These are phyloP conservation scores for Rhodotorula sp. DNA, from an alignment of 1,284 basidiomycete genomes.

Conservation along the genomic window DNA sequence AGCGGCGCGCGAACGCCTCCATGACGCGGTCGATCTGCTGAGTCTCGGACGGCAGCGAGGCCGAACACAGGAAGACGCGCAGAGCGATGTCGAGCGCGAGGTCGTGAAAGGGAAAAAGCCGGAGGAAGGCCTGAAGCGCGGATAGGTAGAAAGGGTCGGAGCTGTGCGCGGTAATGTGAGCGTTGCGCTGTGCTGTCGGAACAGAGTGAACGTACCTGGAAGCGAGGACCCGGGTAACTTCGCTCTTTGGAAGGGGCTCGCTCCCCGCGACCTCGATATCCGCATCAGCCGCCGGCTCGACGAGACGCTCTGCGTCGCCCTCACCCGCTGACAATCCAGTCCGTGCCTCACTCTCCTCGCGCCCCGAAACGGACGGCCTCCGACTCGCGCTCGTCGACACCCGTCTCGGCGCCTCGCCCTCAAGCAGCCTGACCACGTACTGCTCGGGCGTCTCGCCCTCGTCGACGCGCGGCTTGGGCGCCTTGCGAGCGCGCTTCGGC, in stretches of 20 bases:
- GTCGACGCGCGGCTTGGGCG: slow-evolving; percentile 11
- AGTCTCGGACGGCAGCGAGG: slow-evolving; percentile 88
- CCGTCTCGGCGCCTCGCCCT: slow-evolving; percentile 42
- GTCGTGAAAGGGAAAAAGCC: slow-evolving; percentile 73
- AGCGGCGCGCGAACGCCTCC: slow-evolving; percentile 87
- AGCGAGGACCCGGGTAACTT: slow-evolving; percentile 74
- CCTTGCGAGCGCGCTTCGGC: slow-evolving; percentile 13
- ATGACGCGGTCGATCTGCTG: slow-evolving; percentile 98
- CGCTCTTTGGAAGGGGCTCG: slow-evolving; percentile 65
- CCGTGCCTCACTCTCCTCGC: slow-evolving; percentile 40
- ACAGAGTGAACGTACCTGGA: slow-evolving; percentile 61
- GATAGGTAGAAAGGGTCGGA: slow-evolving; percentile 69
- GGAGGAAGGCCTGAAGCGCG: slow-evolving; percentile 73
- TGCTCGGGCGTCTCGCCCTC: slow-evolving; percentile 66
- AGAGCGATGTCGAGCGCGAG: slow-evolving; percentile 88
- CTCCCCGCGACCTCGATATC: slow-evolving; percentile 54
- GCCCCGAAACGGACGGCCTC: slow-evolving; percentile 60
- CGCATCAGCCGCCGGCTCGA: slow-evolving; percentile 64
- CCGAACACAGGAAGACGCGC: slow-evolving; percentile 85
- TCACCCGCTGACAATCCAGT: background rate
- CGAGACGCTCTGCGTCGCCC: background rate
- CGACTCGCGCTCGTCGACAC: slow-evolving; percentile 53
- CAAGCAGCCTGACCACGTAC: slow-evolving; percentile 66
- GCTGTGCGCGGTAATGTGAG: slow-evolving; percentile 53
- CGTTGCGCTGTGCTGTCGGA: background rate